These are phyloP conservation scores for Alternaria sp. DNA, from an alignment of 2,329 filamentous ascomycete species.

Conservation along the genomic window DNA sequence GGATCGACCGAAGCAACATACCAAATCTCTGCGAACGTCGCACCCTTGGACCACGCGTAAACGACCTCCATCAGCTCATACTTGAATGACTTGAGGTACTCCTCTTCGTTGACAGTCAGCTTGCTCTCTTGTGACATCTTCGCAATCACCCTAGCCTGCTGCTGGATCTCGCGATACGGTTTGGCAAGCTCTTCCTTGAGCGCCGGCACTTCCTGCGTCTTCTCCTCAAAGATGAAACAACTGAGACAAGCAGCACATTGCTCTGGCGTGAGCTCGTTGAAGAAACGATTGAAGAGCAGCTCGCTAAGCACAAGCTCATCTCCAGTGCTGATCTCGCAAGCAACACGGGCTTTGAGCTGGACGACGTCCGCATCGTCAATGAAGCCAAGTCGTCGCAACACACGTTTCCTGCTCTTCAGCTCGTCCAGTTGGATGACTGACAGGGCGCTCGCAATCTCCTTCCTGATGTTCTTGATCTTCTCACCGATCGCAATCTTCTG, in stretches of 20 bases:
- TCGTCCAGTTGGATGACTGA: constrained; percentile 94
- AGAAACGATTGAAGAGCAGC: constrained; percentile 95
- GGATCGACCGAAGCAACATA: constrained; percentile 60
- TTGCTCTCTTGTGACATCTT: constrained; percentile 97
- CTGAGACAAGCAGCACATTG: constrained; percentile 86
- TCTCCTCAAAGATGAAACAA: constrained; percentile 98
- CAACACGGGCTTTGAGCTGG: constrained; percentile 94
- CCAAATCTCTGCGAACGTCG: constrained; percentile 93
- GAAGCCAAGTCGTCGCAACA: constrained; percentile 91
- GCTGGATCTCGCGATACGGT: constrained; percentile 85
- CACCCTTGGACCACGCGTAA: constrained; percentile 87
- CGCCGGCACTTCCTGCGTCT: constrained; percentile 75
- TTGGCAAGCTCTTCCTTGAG: constrained; percentile 87
- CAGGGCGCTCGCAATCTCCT: constrained; percentile 83
- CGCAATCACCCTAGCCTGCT: constrained; percentile 85
- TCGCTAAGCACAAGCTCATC: constrained; percentile 95
- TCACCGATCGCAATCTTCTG: constrained; percentile 78
- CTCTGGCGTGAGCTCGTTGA: constrained; percentile 93
- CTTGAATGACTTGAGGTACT: constrained; percentile 89
- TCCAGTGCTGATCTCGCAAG: constrained; percentile 96
- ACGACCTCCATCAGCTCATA: constrained; percentile 98
- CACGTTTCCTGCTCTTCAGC: constrained; percentile 93
- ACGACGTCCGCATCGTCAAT: constrained; percentile 96
- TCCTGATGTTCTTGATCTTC: constrained; percentile 88
- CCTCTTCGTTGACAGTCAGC: constrained; percentile 90